These are phyloP conservation scores for Rosa chinensis DNA, from an alignment of 306 rosid species.

Conservation along the genomic window DNA sequence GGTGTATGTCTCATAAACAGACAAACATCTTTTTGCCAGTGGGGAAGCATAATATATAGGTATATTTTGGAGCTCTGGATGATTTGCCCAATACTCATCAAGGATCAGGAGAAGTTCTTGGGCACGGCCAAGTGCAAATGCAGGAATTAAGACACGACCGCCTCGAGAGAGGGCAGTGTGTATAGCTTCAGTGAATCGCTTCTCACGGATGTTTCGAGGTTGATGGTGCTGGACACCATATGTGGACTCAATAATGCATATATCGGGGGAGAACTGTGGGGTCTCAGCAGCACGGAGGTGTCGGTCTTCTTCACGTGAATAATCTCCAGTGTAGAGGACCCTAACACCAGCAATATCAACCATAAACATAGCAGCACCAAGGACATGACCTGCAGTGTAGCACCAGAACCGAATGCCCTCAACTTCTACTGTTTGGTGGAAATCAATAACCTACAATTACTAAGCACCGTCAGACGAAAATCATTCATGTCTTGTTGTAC, in stretches of 20 bases:
- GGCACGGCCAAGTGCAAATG: slow-evolving; percentile 90
- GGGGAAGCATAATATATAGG: slow-evolving; percentile 98
- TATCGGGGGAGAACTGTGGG: slow-evolving; percentile 91
- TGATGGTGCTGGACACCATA: slow-evolving; percentile 96
- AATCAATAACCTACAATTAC: slow-evolving; percentile 81
- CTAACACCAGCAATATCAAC: slow-evolving; percentile 96
- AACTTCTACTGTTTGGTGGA: slow-evolving; percentile 92
- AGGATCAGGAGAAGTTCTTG: slow-evolving; percentile 92
- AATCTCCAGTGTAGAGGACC: slow-evolving; percentile 91
- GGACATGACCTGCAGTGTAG: slow-evolving; percentile 94
- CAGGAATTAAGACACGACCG: slow-evolving; percentile 94
- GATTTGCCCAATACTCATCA: slow-evolving; percentile 93
- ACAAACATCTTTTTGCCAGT: slow-evolving; percentile 85
- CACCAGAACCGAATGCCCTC: slow-evolving; percentile 95
- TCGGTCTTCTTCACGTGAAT: slow-evolving; percentile 94
- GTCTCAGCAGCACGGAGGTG: slow-evolving; percentile 98
- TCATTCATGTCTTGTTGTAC: background rate
- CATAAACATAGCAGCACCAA: slow-evolving; percentile 99
- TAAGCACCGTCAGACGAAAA: slow-evolving; percentile 20
- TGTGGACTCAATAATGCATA: slow-evolving; percentile 93
- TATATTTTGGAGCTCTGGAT: slow-evolving; percentile 83
- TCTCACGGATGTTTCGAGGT: slow-evolving; percentile 81
- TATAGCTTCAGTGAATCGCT: slow-evolving; percentile 85
- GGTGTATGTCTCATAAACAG: slow-evolving; percentile 94
- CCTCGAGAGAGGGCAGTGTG: slow-evolving; percentile 90